Base-by-base conservation (phyloP, 495 filamentous ascomycete genomes). In the Penicillium canescens region DNA sequence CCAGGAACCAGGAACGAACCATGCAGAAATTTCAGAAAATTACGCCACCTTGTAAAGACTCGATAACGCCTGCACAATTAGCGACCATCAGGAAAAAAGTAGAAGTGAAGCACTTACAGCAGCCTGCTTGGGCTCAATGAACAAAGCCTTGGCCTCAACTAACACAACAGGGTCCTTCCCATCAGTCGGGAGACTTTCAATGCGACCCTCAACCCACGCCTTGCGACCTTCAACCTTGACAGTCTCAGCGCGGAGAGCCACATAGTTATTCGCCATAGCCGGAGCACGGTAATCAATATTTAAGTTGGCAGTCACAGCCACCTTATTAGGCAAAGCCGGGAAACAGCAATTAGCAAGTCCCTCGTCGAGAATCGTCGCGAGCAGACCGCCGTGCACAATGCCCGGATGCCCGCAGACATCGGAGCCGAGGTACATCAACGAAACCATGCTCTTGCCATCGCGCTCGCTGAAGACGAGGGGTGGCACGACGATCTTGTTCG, bases 321-420 rank as follows among this genome's bases (percentile, higher is more conserved):
- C 81, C 65, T 90, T 88, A 60, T 90, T 92, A 33, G 94, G 94
- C 56, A 98, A 71, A 38, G 91, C 91, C 1, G 86, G 84, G 66
- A 98, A 97, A 61, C 90, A 96, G 71, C 92, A 96, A 38, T 91
- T 79, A 51, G 89, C 94, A 31, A 98, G 71, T 0, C 91, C 91
- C 71, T 98, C 94, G 61, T 98, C 94, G 41, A 98, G 73, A 62
- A 98, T 75, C 11, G 95, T 98, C 12, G 94, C 95, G 42, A 98
- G 72, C 57, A 98, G 68, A 0, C 94, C 94, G 7, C 94, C 94
- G 63, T 98, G 94, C 2, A 98, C 77, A 53, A 98, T 89, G 2
- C 93, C 94, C 16, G 88, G 86, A 65, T 98, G 92, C 4, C 94
- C 94, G 65, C 90, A 98, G 37, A 98, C 72, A 61, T 91, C 86